These are phyloP conservation scores for Umbilicus rupestris DNA, from an alignment of 164 flowering plant genomes.

Conservation along the genomic window DNA sequence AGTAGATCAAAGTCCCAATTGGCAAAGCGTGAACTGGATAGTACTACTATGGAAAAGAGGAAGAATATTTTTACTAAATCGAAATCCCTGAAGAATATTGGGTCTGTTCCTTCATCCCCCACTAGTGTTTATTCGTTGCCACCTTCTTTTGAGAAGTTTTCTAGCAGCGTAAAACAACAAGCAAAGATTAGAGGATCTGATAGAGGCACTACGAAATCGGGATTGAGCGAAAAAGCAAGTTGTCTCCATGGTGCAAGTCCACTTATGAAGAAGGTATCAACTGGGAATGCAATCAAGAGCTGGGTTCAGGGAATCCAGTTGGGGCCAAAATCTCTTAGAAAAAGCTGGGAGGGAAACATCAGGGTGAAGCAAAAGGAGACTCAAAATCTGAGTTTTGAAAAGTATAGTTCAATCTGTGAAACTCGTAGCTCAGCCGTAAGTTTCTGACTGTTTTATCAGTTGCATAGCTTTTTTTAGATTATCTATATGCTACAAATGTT, in stretches of 20 bases:
- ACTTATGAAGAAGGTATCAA: slow-evolving; percentile 25
- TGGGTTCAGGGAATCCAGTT: slow-evolving; percentile 52
- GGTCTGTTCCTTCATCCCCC: slow-evolving; percentile 78
- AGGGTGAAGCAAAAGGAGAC: slow-evolving; percentile 54
- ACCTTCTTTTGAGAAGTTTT: slow-evolving; percentile 80
- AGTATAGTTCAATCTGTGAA: slow-evolving; percentile 37
- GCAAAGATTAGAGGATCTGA: slow-evolving; percentile 40
- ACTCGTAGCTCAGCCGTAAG: slow-evolving; percentile 63
- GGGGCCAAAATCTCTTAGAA: slow-evolving; percentile 79
- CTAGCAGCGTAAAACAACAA: slow-evolving; percentile 72
- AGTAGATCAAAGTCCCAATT: slow-evolving; percentile 52
- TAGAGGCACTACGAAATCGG: slow-evolving; percentile 17
- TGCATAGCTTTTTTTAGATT: background rate
- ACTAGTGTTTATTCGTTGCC: slow-evolving; percentile 90
- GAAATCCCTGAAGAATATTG: slow-evolving; percentile 38
- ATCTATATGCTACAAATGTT: background rate
- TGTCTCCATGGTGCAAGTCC: slow-evolving; percentile 41
- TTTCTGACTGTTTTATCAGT: slow-evolving; percentile 6
- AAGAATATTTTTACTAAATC: slow-evolving; percentile 34
- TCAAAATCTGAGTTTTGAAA: slow-evolving; percentile 33
- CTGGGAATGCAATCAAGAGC: slow-evolving; percentile 31
- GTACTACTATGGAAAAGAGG: slow-evolving; percentile 24
- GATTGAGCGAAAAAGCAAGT: slow-evolving; percentile 42
- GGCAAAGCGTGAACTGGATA: slow-evolving; percentile 28
- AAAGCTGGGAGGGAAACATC: slow-evolving; percentile 94